phyloP scores from a whole-genome alignment of 345 rosid species.

The Brassica rapa region DNA sequence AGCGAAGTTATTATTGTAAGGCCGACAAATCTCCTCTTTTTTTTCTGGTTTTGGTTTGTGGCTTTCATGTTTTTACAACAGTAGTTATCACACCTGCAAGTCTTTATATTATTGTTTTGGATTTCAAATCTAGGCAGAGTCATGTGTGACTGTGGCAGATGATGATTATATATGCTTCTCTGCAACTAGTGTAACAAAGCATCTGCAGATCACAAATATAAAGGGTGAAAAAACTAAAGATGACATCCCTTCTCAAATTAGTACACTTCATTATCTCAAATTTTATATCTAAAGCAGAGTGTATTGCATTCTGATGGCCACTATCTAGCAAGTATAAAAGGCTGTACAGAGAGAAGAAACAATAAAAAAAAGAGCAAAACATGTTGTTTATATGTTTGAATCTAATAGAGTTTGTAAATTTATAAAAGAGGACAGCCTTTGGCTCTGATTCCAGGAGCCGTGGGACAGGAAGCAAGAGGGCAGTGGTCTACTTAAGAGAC shows the following conservation, averaged over 20 bases:
- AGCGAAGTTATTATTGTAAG: slow-evolving; percentile 26
- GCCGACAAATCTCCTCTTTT: slow-evolving; percentile 21
- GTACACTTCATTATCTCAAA: not conserved
- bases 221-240: slow-evolving; percentile 23
- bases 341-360: slow-evolving; percentile 38
- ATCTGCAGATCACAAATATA: slow-evolving; percentile 13
- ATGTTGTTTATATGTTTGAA: slow-evolving; percentile 5
- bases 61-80: slow-evolving; percentile 39
- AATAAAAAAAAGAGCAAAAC: not conserved
- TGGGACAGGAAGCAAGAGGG: slow-evolving; percentile 89
- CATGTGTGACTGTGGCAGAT: not conserved
- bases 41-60: slow-evolving; percentile 19
- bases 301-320: slow-evolving; percentile 37
- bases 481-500: slow-evolving; percentile 66
- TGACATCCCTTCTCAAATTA: not conserved
- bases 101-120: slow-evolving; percentile 27
- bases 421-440: slow-evolving; percentile 66
- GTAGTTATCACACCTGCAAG: slow-evolving; percentile 28
- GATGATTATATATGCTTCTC: slow-evolving; percentile 11
- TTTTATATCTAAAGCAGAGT: slow-evolving; percentile 9
- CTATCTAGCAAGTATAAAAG: slow-evolving; percentile 30
- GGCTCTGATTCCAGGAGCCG: slow-evolving; percentile 73
- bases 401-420: slow-evolving; percentile 19
- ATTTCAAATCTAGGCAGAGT: slow-evolving; percentile 20
- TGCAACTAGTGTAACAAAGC: slow-evolving; percentile 26